Conservation (phyloP, 2,329 filamentous ascomycete genomes). For the Monosporascus ibericus region DNA sequence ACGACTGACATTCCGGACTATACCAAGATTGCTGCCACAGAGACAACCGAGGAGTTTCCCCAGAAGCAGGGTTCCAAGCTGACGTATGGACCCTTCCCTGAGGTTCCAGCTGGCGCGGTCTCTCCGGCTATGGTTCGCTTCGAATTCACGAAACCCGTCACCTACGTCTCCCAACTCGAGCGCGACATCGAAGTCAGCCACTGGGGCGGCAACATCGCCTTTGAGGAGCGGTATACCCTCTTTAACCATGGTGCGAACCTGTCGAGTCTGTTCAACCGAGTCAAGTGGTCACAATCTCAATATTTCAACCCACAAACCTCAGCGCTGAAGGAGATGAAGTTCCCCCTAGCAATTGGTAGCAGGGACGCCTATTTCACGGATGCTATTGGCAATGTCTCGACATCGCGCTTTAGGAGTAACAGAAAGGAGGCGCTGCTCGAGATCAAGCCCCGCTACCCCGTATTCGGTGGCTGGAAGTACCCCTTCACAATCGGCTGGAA, state of each 20-base stretch:
- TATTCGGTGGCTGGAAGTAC: slow-evolving; percentile 98
- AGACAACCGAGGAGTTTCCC: slow-evolving; percentile 57
- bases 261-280: slow-evolving; percentile 64
- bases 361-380: slow-evolving; percentile 91
- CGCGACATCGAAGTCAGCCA: slow-evolving; percentile 93
- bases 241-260: slow-evolving; percentile 80
- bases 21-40: slow-evolving; percentile 63
- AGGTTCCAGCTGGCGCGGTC: slow-evolving; percentile 69
- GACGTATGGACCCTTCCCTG: slow-evolving; percentile 83
- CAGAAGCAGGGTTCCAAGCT: slow-evolving; percentile 79
- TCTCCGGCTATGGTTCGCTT: slow-evolving; percentile 77
- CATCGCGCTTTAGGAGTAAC: slow-evolving; percentile 76
- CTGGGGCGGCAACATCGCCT: slow-evolving; percentile 95
- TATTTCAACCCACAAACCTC: slow-evolving; percentile 73
- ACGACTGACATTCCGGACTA: slow-evolving; percentile 76
- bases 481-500: slow-evolving; percentile 97
- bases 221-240: slow-evolving; percentile 89
- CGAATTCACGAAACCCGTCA: slow-evolving; percentile 90
- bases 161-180: slow-evolving; percentile 72
- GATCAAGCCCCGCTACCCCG: slow-evolving; percentile 87
- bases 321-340: slow-evolving; percentile 74
- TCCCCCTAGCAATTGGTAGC: slow-evolving; percentile 74
- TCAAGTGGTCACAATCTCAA: slow-evolving; percentile 65
- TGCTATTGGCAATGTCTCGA: slow-evolving; percentile 94
- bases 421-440: slow-evolving; percentile 77